Evolutionary conservation across 1,139 yeast species (phyloP).

Genomic region (Casaregolazyma lundiana): DNA sequence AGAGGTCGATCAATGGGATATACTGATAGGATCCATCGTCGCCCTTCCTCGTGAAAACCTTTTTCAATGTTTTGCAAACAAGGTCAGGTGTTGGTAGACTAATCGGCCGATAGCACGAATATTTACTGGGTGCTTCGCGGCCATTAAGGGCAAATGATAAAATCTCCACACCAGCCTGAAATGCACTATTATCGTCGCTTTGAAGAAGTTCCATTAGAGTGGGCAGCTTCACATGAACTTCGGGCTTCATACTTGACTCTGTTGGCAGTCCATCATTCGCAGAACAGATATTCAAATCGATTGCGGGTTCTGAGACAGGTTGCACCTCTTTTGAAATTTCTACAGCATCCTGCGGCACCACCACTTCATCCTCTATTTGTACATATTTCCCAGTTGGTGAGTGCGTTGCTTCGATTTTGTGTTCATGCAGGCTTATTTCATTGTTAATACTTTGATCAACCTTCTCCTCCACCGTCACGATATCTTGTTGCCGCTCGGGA

Average conservation of each 20-base stretch:
- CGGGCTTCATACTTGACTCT: background rate
- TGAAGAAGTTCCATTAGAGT: constrained; percentile 18
- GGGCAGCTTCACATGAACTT: constrained; percentile 6
- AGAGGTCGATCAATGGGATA: constrained; percentile 13
- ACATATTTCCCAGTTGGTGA: no score
- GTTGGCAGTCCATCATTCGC: background rate
- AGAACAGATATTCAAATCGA: background rate
- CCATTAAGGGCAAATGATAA: constrained; percentile 20
- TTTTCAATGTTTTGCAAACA: background rate
- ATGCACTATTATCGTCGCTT: constrained; percentile 17
- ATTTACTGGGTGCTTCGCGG: constrained; percentile 8
- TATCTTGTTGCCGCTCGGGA: no score
- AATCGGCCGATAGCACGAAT: constrained; percentile 6
- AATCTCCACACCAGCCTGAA: constrained; percentile 20
- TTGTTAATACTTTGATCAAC: no score
- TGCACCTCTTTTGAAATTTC: no score
- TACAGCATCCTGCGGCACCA: no score
- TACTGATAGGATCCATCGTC: constrained; percentile 14
- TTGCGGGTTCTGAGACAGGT: background rate
- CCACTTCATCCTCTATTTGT: no score
- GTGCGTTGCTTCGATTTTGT: no score
- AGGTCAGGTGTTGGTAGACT: constrained; percentile 2
- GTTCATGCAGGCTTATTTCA: no score
- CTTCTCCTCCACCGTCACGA: no score
- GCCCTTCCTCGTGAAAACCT: constrained; percentile 3